Percentiles rank a stretch among this genome's conserved stretches.
Conservation (phyloP, 2,329 filamentous ascomycete genomes). For the Dothiorella sarmentorum region DNA sequence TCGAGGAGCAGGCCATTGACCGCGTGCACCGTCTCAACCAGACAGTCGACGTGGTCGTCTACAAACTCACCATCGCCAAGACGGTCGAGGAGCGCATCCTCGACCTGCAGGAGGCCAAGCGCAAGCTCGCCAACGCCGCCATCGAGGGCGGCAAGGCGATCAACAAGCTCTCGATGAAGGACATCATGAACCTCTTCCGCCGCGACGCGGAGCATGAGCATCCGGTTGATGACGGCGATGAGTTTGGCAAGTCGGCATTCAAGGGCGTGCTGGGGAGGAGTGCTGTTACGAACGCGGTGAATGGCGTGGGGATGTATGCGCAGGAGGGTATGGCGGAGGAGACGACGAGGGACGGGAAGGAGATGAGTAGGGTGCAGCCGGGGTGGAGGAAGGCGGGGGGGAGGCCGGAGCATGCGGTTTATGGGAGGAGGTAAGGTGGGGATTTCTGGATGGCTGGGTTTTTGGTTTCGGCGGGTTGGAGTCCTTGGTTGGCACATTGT, state of each 20-base stretch:
- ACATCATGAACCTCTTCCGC: conserved; percentile 87
- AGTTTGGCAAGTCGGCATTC: not conserved
- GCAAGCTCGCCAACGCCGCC: conserved; percentile 83
- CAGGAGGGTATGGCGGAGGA: conserved; percentile 20
- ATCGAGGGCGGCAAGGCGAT: conserved; percentile 79
- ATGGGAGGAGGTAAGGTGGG: conserved; percentile 37
- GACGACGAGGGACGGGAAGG: conserved; percentile 22
- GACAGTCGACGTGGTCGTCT: conserved; percentile 89
- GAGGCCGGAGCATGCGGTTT: conserved; percentile 40
- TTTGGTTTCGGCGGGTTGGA: too few species aligned
- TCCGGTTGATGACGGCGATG: conserved; percentile 3
- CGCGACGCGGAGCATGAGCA: conserved; percentile 57
- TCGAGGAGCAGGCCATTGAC: conserved; percentile 98
- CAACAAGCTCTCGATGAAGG: conserved; percentile 84
- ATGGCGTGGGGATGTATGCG: conserved; percentile 23
- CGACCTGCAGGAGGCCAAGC: conserved; percentile 91
- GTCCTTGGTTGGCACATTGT: too few species aligned
- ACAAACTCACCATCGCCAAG: conserved; percentile 82
- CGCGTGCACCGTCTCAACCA: conserved; percentile 98
- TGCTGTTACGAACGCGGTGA: not conserved
- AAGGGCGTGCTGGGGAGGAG: conserved; percentile 6
- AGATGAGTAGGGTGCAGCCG: conserved; percentile 24
- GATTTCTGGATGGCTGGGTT: not conserved
- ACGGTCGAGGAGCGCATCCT: conserved; percentile 93
- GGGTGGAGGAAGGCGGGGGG: conserved; percentile 31